phyloP scores from a whole-genome alignment of 345 rosid species.

The Pugionium dolabratum region DNA sequence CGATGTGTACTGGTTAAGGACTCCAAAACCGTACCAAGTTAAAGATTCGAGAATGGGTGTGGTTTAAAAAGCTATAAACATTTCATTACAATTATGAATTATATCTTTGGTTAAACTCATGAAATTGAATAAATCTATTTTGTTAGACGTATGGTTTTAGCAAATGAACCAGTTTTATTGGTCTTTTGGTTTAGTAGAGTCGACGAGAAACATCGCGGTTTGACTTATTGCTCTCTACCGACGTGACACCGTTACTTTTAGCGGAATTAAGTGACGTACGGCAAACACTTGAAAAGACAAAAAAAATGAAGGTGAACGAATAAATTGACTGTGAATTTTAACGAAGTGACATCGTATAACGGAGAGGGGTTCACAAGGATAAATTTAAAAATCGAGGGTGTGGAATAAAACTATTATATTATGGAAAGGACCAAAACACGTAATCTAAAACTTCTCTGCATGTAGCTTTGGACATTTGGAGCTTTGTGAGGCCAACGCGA shows the following conservation, averaged over 20 bases:
- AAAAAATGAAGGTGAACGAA: not conserved
- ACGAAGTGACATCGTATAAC: constrained; percentile 8
- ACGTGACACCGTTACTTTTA: constrained; percentile 21
- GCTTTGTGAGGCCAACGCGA: constrained; percentile 5
- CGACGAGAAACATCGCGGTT: not conserved
- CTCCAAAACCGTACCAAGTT: constrained; percentile 3
- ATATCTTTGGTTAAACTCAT: not conserved
- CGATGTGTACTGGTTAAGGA: not conserved
- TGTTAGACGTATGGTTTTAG: not conserved
- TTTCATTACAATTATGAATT: not conserved
- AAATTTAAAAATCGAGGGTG: not conserved
- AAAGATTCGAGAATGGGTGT: not conserved
- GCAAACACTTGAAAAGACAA: not conserved
- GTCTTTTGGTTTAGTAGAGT: constrained; percentile 12
- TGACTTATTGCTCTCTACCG: constrained; percentile 5
- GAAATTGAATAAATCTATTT: not conserved
- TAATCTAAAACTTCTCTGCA: not conserved
- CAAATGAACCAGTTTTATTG: not conserved
- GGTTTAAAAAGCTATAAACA: not conserved
- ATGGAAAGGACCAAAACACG: not conserved
- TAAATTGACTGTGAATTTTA: not conserved
- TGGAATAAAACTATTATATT: not conserved
- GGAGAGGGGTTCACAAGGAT: not conserved
- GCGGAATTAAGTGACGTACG: constrained; percentile 22
- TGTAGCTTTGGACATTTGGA: constrained; percentile 1